Base-by-base conservation (phyloP, 768 basidiomycete species). In the Tricholoma sp. region DNA sequence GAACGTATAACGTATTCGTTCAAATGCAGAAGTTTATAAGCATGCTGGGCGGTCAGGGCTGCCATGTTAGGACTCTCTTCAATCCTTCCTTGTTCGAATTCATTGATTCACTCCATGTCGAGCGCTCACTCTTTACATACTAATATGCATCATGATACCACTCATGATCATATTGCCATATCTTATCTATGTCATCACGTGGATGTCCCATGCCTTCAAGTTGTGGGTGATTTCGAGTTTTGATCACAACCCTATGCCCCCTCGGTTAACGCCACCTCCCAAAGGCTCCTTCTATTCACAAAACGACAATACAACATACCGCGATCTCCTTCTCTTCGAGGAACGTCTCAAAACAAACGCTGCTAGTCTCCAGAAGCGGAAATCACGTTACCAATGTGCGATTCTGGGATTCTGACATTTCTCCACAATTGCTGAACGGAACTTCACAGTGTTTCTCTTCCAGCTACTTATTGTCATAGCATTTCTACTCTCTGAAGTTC, bases 321-420 rank as follows among this genome's bases (percentile, higher is more conserved):
- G 89, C 46, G 96, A 99, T 69, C 75, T 99, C 12, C 80, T 98
- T 21, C 75, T 93, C 46, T 98, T 98, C 59, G 96, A 99, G 73
- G 95, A 98, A 68, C 81, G 96, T n/a, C 83, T 99, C 57, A 97
- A 97, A 75, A 88, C 89, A 18, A 98, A 89, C 66, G 93, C 92
- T 5, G 82, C 87, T n/a, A 82, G 79, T 59, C 76, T 95, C 14
- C 87, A 89, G 64, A 80, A 82, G 27, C 77, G 92, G 56, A 94
- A 94, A 71, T 79, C 83, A 24, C 81, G 89, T 58, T 94, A 94
- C 72, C 89, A 93, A 74, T 67, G 91, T 93, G 67, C 63, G 83
- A 79, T 61, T 22, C 29, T 22, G 18, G 37, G 57, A 29, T 56
- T 51, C 27, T 12, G 46, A 57, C 53, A 55, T 35, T 10, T 3